Evolutionary conservation across 176 grass and related monocot genomes (phyloP), one percentile per base, ranked within the genome.

Genomic region (Bolboschoenus planiculmis): DNA sequence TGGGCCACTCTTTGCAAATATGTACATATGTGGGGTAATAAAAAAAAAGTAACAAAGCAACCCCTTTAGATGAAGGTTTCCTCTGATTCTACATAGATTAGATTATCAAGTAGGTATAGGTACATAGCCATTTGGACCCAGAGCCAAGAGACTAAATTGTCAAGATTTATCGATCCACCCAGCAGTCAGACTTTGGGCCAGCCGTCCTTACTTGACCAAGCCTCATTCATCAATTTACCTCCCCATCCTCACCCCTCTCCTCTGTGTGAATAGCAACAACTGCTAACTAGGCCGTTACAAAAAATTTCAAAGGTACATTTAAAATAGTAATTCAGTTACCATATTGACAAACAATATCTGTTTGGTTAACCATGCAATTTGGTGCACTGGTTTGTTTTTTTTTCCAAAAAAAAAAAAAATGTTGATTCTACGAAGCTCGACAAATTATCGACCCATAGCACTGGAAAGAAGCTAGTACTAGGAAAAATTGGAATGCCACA

Each of bases 21-120:
- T 79, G 30, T 56, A 56, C 27, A 26, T 29, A 57, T 13, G 1
- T 46, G 43, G 21, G 51, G 47, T 33, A 57, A 14, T 35, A 21
- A 73, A 79, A 15, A 37, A 56, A 57, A 56, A 6, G 39, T 57
- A 83, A 91, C 91, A 89, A 88, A 80, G 78, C 51, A 0, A 5
- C 27, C 15, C 84, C 78, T 30, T 2, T 77, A 27, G 66, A 36
- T 3, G 4, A 5, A 30, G 0, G 43, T 66, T 27, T 88, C 30
- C n/a, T 82, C 16, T 0, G 39, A 2, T 47, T 68, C 87, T 94
- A 86, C 51, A 72, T 44, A 27, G 11, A 14, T 47, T 74, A 26
- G 10, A 74, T 47, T 1, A 48, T 74, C 21, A 74, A 74, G 21
- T 74, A 74, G 40, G 39, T n/a, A 68, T 4, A 70, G 42, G 65